These are phyloP conservation scores for Dryas alaskensis DNA, from an alignment of 306 rosid genomes.

Conservation along the genomic window DNA sequence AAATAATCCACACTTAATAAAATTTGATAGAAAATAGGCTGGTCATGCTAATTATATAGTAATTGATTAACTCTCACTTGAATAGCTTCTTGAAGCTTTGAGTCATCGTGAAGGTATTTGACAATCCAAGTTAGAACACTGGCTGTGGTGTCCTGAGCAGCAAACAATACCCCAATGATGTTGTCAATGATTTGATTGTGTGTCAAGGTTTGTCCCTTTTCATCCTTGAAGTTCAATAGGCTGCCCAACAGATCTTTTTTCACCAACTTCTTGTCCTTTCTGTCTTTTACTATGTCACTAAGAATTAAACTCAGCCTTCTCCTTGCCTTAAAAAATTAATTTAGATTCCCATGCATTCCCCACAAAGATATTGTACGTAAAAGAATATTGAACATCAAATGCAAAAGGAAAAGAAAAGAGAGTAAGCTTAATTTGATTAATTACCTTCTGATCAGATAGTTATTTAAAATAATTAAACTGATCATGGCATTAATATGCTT, in stretches of 20 bases:
- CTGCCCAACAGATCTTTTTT: slow-evolving; percentile 23
- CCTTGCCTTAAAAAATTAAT: slow-evolving; percentile 25
- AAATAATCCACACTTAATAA: neutral
- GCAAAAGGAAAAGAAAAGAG: neutral
- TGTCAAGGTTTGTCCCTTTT: slow-evolving; percentile 16
- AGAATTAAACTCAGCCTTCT: slow-evolving; percentile 16
- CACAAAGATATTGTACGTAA: neutral
- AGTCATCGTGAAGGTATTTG: slow-evolving; percentile 25
- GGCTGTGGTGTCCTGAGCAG: slow-evolving; percentile 36
- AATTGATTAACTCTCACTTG: slow-evolving; percentile 4
- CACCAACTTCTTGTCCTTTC: slow-evolving; percentile 13
- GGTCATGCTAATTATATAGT: neutral
- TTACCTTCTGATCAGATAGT: neutral
- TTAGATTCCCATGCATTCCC: neutral
- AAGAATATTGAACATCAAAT: neutral
- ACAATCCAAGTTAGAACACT: slow-evolving; percentile 30
- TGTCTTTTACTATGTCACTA: slow-evolving; percentile 12
- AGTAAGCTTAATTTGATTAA: neutral
- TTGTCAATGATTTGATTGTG: slow-evolving; percentile 28
- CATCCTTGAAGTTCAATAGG: slow-evolving; percentile 17
- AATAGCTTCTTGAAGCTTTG: slow-evolving; percentile 15
- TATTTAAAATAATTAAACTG: neutral
- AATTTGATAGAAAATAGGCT: neutral
- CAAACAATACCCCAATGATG: slow-evolving; percentile 29
- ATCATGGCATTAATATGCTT: slow-evolving; percentile 3